phyloP scores from a whole-genome alignment of 2,329 filamentous ascomycete species.

The Fusarium albidum region DNA sequence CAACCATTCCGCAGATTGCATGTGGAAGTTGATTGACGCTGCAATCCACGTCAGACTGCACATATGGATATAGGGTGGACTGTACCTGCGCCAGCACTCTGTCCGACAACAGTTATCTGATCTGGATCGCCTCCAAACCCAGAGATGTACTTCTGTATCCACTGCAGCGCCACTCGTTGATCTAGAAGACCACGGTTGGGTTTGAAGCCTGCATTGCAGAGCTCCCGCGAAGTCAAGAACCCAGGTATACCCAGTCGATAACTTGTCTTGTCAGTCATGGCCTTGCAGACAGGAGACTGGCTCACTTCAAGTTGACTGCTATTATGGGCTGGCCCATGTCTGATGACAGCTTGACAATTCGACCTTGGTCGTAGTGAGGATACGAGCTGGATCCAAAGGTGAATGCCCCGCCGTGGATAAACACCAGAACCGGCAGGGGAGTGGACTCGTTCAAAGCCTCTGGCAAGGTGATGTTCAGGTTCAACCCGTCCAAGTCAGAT shows the following conservation, averaged over 20 bases:
- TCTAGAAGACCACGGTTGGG: constrained; percentile 7
- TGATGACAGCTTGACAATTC: constrained; percentile 1
- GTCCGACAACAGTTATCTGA: background rate
- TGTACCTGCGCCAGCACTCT: constrained; percentile 14
- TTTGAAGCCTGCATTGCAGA: background rate
- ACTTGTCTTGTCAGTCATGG: no score
- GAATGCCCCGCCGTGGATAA: constrained; percentile 14
- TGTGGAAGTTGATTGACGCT: no score
- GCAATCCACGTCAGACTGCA: no score
- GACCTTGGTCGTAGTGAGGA: constrained; percentile 12
- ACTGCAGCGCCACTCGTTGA: constrained; percentile 2
- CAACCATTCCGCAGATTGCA: no score
- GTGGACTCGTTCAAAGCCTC: background rate
- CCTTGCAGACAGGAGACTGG: no score
- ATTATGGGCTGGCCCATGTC: background rate
- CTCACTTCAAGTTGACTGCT: constrained; percentile 13
- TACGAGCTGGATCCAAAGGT: constrained; percentile 3
- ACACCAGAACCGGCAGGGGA: constrained; percentile 11
- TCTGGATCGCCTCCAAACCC: no score
- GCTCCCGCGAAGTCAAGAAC: constrained; percentile 5
- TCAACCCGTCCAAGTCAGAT: constrained; percentile 5
- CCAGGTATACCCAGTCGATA: constrained; percentile 10
- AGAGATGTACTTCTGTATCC: constrained; percentile 9
- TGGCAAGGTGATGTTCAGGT: constrained; percentile 10
- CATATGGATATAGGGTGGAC: no score